Evolutionary conservation across 2,329 filamentous ascomycete species (phyloP).

Genomic region (Fusarium praegraminearum): DNA sequence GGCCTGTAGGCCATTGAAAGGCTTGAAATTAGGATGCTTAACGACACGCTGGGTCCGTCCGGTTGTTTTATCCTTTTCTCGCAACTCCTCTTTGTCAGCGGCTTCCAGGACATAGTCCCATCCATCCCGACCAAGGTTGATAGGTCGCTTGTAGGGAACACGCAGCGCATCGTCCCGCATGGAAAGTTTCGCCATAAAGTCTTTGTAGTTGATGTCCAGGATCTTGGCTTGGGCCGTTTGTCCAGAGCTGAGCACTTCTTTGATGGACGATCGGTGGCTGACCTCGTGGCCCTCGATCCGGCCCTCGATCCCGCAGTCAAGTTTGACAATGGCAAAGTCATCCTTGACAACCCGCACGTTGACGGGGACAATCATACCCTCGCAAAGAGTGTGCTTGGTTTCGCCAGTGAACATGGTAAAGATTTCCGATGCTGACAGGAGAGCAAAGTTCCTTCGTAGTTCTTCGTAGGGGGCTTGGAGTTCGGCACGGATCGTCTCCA

Average conservation of each 20-base stretch:
- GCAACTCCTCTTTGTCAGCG: slow-evolving; percentile 83
- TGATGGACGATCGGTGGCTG: slow-evolving; percentile 77
- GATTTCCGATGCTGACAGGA: slow-evolving; percentile 79
- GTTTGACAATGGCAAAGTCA: slow-evolving; percentile 91
- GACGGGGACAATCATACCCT: slow-evolving; percentile 93
- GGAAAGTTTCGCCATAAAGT: slow-evolving; percentile 85
- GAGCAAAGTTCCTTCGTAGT: slow-evolving; percentile 81
- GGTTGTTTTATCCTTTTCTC: slow-evolving; percentile 86
- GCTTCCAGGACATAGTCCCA: slow-evolving; percentile 90
- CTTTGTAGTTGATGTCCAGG: slow-evolving; percentile 86
- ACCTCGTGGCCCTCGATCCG: slow-evolving; percentile 86
- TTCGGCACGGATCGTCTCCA: slow-evolving; percentile 96
- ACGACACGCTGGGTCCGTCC: slow-evolving; percentile 93
- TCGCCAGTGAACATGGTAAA: slow-evolving; percentile 98
- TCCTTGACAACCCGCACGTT: slow-evolving; percentile 89
- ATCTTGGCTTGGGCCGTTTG: slow-evolving; percentile 93
- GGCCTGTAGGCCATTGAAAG: slow-evolving; percentile 91
- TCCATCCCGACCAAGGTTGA: slow-evolving; percentile 80
- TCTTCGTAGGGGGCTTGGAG: slow-evolving; percentile 95
- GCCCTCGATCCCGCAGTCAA: slow-evolving; percentile 95
- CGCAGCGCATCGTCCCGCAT: slow-evolving; percentile 85
- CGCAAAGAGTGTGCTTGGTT: slow-evolving; percentile 82
- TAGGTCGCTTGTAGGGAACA: slow-evolving; percentile 74
- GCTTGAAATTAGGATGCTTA: slow-evolving; percentile 95
- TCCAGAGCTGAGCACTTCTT: slow-evolving; percentile 79